Evolutionary conservation across 257 asterid genomes (phyloP), one percentile per base, ranked within the genome.

Genomic region (Phtheirospermum japonicum): DNA sequence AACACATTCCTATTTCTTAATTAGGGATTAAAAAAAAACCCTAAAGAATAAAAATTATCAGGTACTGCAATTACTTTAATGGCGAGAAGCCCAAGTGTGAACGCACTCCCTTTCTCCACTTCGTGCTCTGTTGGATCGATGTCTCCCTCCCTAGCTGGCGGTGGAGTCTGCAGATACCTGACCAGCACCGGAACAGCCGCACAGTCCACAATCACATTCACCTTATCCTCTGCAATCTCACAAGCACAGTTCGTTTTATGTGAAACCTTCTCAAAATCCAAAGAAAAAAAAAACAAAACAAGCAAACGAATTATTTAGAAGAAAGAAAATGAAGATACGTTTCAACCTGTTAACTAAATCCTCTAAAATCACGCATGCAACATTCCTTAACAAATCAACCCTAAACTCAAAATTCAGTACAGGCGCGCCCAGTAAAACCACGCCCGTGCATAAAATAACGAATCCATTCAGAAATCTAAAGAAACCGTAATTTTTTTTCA

Each of bases 71-170:
- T 65, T 81, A 87, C 97, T 70, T 83, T 86, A 67, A 84, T 53
- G 39, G 95, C 90, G 58, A 89, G 93, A 66, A 89, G 93, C 14
- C 96, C 95, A 30, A 89, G 85, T 8, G 89, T 78, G 64, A 86
- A 79, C 53, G 90, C 96, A 65, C 88, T 79, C 73, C 89, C 95
- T 68, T 86, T 89, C 82, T 86, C 96, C 74, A 82, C 93, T 81
- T 89, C 96, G 7, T 86, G 95, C 75, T 84, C 85, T 37, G 43
- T 68, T 28, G 48, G 59, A 20, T 46, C 78, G 52, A 62, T 45
- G 36, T 75, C 87, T 9, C 79, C 80, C 53, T 76, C 90, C 32
- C 72, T 70, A 43, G 11, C 50, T 16, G 71, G 67, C 12, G 67
- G 74, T 20, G 87, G 93, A 36, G 81, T 75, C 80, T 76, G 79